Evolutionary conservation across 306 rosid genomes (phyloP).

Genomic region (Casuarina cunninghamiana): DNA sequence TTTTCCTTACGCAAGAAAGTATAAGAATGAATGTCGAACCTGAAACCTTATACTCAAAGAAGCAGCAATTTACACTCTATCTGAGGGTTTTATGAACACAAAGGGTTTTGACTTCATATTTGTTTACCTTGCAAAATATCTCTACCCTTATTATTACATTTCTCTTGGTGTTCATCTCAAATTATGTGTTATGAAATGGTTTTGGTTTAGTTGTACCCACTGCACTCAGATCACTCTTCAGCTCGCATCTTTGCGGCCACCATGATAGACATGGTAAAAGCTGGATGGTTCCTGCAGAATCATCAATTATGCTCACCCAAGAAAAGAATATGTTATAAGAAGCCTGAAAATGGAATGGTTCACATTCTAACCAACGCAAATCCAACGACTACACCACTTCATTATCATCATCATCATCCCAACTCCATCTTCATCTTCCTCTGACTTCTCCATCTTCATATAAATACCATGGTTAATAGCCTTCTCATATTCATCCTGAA

Average conservation of each 20-base stretch:
- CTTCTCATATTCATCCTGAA: constrained; percentile 22
- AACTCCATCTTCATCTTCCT: constrained; percentile 44
- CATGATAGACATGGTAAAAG: no score
- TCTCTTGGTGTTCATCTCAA: background rate
- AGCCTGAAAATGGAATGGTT: background rate
- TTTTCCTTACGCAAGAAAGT: no score
- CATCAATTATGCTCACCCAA: background rate
- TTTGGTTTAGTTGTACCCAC: constrained; percentile 50
- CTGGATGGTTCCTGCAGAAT: no score
- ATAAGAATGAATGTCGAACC: no score
- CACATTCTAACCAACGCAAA: background rate
- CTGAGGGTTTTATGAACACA: no score
- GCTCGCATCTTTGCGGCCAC: no score
- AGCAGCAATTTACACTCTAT: no score
- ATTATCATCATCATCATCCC: constrained; percentile 31
- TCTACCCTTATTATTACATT: no score
- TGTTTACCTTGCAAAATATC: background rate
- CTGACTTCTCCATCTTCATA: constrained; percentile 14
- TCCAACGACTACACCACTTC: constrained; percentile 53
- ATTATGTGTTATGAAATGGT: background rate
- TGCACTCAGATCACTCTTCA: background rate
- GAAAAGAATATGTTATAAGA: background rate
- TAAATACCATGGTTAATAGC: constrained; percentile 23
- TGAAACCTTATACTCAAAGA: no score
- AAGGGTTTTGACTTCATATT: background rate